Evolutionary conservation across 208 protist genomes (phyloP).

Genomic region (Leishmania amazonensis): DNA sequence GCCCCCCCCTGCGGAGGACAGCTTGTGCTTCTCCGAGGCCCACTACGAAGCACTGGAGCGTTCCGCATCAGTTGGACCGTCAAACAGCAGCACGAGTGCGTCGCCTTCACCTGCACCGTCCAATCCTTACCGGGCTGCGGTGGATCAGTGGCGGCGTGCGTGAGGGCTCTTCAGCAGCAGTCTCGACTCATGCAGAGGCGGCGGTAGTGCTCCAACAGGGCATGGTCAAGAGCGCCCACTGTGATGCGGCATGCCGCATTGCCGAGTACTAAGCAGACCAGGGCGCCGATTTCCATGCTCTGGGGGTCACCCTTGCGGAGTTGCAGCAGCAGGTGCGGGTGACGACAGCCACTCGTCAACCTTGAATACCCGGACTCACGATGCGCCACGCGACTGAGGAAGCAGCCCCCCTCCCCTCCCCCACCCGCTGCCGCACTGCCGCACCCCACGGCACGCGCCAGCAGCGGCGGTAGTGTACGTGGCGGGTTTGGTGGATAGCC

Average conservation of each 20-base stretch:
- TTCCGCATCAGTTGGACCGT: background rate
- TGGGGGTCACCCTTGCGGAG: slow-evolving; percentile 36
- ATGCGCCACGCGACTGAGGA: background rate
- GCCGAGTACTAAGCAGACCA: slow-evolving; percentile 45
- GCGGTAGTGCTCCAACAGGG: background rate
- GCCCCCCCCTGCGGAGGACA: background rate
- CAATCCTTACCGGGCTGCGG: background rate
- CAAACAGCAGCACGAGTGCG: background rate
- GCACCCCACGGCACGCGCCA: background rate
- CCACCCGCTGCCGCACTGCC: background rate
- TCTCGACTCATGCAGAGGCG: background rate
- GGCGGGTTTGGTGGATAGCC: background rate
- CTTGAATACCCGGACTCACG: slow-evolving; percentile 22
- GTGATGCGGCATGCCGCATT: slow-evolving; percentile 26
- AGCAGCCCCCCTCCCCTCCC: background rate
- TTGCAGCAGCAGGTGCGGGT: slow-evolving; percentile 33
- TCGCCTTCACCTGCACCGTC: background rate
- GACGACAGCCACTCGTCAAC: slow-evolving; percentile 11
- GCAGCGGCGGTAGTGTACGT: background rate
- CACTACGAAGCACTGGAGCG: background rate
- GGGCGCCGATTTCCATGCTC: slow-evolving; percentile 29
- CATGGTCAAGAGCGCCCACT: slow-evolving; percentile 5
- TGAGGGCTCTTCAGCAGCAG: slow-evolving; percentile 10
- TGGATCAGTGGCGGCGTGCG: slow-evolving; percentile 9
- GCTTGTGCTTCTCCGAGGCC: background rate